Base-by-base conservation (phyloP, 805 yeast species). In the Monosporozyma yasuniensis region DNA sequence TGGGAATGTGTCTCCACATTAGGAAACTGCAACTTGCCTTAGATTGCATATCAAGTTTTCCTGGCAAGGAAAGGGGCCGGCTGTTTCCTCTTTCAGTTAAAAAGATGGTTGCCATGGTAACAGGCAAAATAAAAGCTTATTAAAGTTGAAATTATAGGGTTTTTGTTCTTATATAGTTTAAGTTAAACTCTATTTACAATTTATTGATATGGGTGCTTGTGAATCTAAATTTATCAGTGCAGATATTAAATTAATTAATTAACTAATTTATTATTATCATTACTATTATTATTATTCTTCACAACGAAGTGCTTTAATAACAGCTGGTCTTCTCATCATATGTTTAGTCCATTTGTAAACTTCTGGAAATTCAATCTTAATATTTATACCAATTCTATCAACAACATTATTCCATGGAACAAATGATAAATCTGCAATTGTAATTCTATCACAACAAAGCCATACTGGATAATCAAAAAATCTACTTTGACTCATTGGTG, bases 371-470 rank as follows among this genome's bases (percentile, higher is more conserved):
- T 90, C 97, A 28, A 79, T 76, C 65, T 84, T 84, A 60, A 90
- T 77, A 60, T 86, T 87, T 54, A 90, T 87, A 7, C 96, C 97
- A 49, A 90, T 85, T 60, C 96, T 75, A 65, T 87, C 96, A 48
- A 90, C 95, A 16, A 90, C 96, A 61, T 89, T 90, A 67, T 90
- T 90, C 98, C 98, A 90, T 14, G 98, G 95, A 27, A 90, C 96
- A 70, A 90, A 90, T 21, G 91, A 80, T 61, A 90, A 73, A 67
- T 90, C 98, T 2, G 97, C 97, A 43, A 90, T 81, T 1, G 96
- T 79, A 46, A 81, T 75, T 43, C 76, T 70, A 59, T 89, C 96
- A 25, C 96, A 95, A 12, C 89, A 96, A 32, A 90, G 74, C 98
- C 98, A 90, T 27, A 90, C 91, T 1, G 96, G 96, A 61, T 87